These are phyloP conservation scores for Verticillium longisporum DNA, from an alignment of 2,329 filamentous ascomycete species.

Conservation along the genomic window DNA sequence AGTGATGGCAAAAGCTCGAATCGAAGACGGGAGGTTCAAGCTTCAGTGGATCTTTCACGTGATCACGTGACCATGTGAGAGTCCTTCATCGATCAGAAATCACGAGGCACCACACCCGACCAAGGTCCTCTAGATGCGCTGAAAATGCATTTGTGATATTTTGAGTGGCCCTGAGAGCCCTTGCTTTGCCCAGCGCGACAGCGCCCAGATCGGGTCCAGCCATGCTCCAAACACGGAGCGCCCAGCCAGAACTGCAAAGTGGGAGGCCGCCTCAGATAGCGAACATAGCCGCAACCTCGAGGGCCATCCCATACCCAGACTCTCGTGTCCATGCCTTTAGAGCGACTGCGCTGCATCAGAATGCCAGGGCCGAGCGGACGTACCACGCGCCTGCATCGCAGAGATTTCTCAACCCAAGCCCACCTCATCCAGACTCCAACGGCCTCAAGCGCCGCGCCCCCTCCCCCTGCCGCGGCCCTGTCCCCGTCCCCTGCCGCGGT, in stretches of 20 bases:
- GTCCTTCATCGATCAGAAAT: background rate
- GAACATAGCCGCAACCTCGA: background rate
- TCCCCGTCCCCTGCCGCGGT: conserved; percentile 45
- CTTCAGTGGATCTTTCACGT: background rate
- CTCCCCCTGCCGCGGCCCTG: conserved; percentile 8
- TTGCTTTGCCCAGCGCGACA: background rate
- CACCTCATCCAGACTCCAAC: background rate
- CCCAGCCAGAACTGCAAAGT: background rate
- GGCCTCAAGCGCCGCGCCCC: conserved; percentile 4
- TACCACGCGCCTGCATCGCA: background rate
- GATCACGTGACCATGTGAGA: background rate
- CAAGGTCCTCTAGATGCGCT: background rate
- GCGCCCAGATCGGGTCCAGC: background rate
- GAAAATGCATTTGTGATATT: background rate
- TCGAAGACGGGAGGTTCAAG: background rate
- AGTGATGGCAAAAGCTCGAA: background rate
- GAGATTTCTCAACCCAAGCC: background rate
- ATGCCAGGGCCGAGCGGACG: background rate
- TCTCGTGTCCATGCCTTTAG: no score
- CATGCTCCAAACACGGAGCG: background rate
- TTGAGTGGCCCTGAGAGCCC: background rate
- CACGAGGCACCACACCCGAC: background rate
- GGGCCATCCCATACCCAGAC: background rate
- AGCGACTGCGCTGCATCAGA: no score
- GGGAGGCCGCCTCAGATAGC: background rate